These are phyloP conservation scores for Trichocladium uniseriatum DNA, from an alignment of 495 filamentous ascomycete species.

Conservation along the genomic window DNA sequence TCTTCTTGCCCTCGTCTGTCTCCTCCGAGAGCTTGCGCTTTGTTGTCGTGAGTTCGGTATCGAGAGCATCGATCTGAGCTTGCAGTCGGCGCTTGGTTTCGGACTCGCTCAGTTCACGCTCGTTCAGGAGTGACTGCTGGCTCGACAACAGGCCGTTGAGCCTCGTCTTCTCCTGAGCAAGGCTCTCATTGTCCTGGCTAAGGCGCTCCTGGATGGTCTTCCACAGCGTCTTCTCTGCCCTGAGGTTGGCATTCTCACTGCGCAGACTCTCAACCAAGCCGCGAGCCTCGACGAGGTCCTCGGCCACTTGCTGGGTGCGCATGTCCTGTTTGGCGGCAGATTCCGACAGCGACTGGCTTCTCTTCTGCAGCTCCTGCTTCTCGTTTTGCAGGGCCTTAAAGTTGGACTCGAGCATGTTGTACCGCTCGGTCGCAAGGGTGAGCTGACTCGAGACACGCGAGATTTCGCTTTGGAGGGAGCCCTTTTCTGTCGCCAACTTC, in stretches of 20 bases:
- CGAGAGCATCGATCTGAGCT: conserved; percentile 61
- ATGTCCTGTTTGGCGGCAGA: conserved; percentile 81
- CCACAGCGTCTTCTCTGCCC: conserved; percentile 85
- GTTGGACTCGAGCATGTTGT: conserved; percentile 84
- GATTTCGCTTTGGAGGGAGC: conserved; percentile 67
- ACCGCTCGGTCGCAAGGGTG: conserved; percentile 68
- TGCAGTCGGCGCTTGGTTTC: conserved; percentile 74
- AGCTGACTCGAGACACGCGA: conserved; percentile 71
- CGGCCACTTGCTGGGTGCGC: conserved; percentile 78
- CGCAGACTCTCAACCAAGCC: conserved; percentile 77
- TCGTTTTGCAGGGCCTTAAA: conserved; percentile 73
- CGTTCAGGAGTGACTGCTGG: conserved; percentile 78
- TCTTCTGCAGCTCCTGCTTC: conserved; percentile 74
- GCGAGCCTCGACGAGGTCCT: conserved; percentile 83
- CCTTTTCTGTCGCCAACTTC: conserved; percentile 70
- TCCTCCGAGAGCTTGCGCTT: conserved; percentile 82
- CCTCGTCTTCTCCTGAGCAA: conserved; percentile 73
- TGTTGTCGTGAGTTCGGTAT: conserved; percentile 63
- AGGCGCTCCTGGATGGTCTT: conserved; percentile 84
- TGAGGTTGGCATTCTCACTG: conserved; percentile 82
- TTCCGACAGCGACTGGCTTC: conserved; percentile 64
- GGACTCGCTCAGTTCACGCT: conserved; percentile 76
- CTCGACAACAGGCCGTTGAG: conserved; percentile 71
- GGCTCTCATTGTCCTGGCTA: conserved; percentile 69
- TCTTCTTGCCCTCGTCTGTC: conserved; percentile 70